A percentile compares a stretch with the other conserved stretches of the same genome.
Evolutionary conservation across 2,329 filamentous ascomycete genomes (phyloP).

Genomic region (Alternaria rosae): DNA sequence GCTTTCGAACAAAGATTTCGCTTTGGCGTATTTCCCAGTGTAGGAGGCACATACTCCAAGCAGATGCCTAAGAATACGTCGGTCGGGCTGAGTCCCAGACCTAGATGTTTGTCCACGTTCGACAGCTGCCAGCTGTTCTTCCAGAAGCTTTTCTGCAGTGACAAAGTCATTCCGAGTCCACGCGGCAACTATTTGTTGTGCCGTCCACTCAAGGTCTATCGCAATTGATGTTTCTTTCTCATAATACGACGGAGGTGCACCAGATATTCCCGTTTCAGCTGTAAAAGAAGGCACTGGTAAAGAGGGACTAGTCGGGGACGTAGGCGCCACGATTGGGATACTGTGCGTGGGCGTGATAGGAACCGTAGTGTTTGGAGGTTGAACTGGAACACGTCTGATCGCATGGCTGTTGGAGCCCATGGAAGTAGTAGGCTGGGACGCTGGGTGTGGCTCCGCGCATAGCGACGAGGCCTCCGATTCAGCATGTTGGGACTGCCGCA

Average conservation of each 20-base stretch:
- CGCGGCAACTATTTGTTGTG: slow-evolving; percentile 27
- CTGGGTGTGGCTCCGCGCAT: not conserved
- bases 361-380: not conserved
- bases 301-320: not conserved
- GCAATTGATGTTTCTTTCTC: slow-evolving; percentile 8
- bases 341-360: not conserved
- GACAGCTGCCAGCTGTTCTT: slow-evolving; percentile 36
- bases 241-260: slow-evolving; percentile 13
- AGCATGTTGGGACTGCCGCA: not conserved
- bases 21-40: slow-evolving; percentile 36
- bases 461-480: slow-evolving; percentile 4
- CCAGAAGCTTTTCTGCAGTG: slow-evolving; percentile 26
- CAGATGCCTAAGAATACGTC: slow-evolving; percentile 35
- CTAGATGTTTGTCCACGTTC: slow-evolving; percentile 32
- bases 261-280: not conserved
- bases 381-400: not conserved
- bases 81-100: slow-evolving; percentile 32
- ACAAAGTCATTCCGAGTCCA: slow-evolving; percentile 33
- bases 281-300: not conserved
- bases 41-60: slow-evolving; percentile 39
- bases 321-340: not conserved
- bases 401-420: not conserved
- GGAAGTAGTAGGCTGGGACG: not conserved
- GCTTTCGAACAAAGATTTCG: slow-evolving; percentile 39
- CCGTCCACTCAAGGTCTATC: slow-evolving; percentile 28